Base-by-base conservation (phyloP, 768 basidiomycete species). In the Lanmaoa rubissima region DNA sequence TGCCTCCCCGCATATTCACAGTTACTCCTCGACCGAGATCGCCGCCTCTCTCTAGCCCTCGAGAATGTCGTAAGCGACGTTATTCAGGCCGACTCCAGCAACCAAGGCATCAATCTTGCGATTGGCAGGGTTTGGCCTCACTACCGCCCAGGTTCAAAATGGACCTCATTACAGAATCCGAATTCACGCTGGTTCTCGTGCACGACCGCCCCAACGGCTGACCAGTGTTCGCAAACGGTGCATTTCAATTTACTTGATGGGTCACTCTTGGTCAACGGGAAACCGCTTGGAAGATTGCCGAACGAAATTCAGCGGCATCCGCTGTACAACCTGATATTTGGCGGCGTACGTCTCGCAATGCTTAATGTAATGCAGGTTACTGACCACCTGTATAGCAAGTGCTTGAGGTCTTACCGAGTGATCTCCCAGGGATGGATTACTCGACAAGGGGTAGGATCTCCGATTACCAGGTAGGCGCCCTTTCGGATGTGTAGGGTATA, bases 21-120 rank as follows among this genome's bases (percentile, higher is more conserved):
- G 13, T 31, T 61, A 13, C 61, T 73, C 32, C 56, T 71, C 12
- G 65, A 69, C n/a, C 65, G 74, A 12, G 68, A 77, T 43, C 53
- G 64, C 17, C 66, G 73, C 14, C 51, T 74, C 28, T 65, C 75
- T 6, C 53, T 69, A 24, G 48, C 26, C 7, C 39, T 77, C 5
- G 64, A 70, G 53, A 24, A 41, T 5, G 16, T 52, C 13, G 5
- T 68, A 10, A 39, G 44, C 1, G 31, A 45, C 21, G 17, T 48
- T 21, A 57, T 62, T 16, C 43, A 39, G 21, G 52, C 54, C 1
- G 57, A 51, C 19, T 5, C 8, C 2, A 14, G 34, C 0, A 38
- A 57, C 41, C 21, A 28, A 28, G 69, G 66, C 2, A 43, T 72
- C 4, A 49, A 68, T 46, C 52, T 42, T 24, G 70, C 69, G 0